A percentile compares a stretch with the other conserved stretches of the same genome.
Evolutionary conservation across 768 basidiomycete genomes (phyloP).

Genomic region (Amanita inopinata): DNA sequence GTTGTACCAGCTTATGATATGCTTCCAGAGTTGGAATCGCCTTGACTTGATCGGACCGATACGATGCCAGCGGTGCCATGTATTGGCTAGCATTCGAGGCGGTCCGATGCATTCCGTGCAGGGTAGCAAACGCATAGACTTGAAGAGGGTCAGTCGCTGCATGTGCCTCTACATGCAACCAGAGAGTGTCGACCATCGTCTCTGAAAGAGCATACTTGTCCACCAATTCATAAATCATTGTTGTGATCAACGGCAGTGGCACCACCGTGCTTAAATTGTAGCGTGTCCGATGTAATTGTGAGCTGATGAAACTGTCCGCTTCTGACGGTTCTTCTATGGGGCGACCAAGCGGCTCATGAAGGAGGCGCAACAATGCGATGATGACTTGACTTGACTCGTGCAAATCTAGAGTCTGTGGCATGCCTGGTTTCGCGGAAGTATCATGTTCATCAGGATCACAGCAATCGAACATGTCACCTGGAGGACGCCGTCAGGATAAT

Average conservation of each 20-base stretch:
- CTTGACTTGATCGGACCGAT: conserved; percentile 39
- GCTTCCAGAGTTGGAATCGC: conserved; percentile 47
- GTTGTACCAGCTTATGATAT: conserved; percentile 51
- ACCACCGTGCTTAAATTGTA: conserved; percentile 41
- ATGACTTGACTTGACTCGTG: conserved; percentile 42
- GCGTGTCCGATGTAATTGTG: conserved; percentile 19
- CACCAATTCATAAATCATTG: conserved; percentile 42
- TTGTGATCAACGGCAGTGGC: conserved; percentile 52
- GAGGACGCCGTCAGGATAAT: too few relatives aligned
- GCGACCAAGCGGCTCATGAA: conserved; percentile 44
- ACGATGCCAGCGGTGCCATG: conserved; percentile 48
- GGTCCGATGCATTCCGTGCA: conserved; percentile 31
- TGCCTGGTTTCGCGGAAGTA: conserved; percentile 15
- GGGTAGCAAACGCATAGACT: conserved; percentile 49
- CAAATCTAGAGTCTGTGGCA: conserved; percentile 35
- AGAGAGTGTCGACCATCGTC: conserved; percentile 31
- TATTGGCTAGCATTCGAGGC: conserved; percentile 52
- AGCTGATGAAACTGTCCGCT: conserved; percentile 17
- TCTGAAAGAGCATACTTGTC: conserved; percentile 59
- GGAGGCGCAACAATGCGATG: conserved; percentile 40
- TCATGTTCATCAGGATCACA: conserved; percentile 28
- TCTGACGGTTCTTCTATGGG: conserved; percentile 25
- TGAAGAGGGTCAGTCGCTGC: conserved; percentile 40
- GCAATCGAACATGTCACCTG: conserved; percentile 62
- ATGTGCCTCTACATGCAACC: conserved; percentile 45